phyloP scores from a whole-genome alignment of 1,284 basidiomycete species.

The Apiotrichum sp. region DNA sequence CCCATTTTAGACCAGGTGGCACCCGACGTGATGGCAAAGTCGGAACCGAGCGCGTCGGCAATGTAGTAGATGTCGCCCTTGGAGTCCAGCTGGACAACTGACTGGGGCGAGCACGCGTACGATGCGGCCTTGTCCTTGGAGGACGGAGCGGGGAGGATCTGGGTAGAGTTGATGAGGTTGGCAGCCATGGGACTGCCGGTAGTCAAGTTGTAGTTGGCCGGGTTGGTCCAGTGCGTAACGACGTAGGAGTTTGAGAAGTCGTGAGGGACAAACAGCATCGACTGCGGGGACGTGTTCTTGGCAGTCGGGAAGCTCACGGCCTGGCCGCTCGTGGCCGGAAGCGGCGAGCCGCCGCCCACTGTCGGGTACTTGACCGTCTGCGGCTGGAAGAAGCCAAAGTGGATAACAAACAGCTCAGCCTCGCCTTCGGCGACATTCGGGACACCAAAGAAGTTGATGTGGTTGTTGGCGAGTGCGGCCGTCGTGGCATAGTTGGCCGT shows the following conservation, averaged over 20 bases:
- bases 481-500: constrained; percentile 28
- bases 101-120: constrained; percentile 64
- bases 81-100: constrained; percentile 69
- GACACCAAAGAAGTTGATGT: constrained; percentile 63
- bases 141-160: constrained; percentile 61
- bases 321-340: constrained; percentile 70
- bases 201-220: constrained; percentile 29
- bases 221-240: constrained; percentile 51
- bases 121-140: constrained; percentile 60
- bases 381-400: constrained; percentile 77
- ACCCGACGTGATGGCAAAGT: constrained; percentile 39
- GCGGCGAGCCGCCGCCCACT: constrained; percentile 50
- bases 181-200: constrained; percentile 34
- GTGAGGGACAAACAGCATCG: constrained; percentile 77
- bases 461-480: constrained; percentile 41
- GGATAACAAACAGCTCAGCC: constrained; percentile 76
- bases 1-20: constrained; percentile 43
- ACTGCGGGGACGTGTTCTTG: constrained; percentile 58
- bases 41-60: constrained; percentile 50
- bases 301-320: constrained; percentile 68
- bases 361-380: constrained; percentile 59
- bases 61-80: constrained; percentile 64
- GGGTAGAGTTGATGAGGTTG: constrained; percentile 63
- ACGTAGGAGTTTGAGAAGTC: constrained; percentile 73
- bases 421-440: constrained; percentile 60